Evolutionary conservation across 2,329 filamentous ascomycete genomes (phyloP).

Genomic region (Fusarium keratoplasticum): DNA sequence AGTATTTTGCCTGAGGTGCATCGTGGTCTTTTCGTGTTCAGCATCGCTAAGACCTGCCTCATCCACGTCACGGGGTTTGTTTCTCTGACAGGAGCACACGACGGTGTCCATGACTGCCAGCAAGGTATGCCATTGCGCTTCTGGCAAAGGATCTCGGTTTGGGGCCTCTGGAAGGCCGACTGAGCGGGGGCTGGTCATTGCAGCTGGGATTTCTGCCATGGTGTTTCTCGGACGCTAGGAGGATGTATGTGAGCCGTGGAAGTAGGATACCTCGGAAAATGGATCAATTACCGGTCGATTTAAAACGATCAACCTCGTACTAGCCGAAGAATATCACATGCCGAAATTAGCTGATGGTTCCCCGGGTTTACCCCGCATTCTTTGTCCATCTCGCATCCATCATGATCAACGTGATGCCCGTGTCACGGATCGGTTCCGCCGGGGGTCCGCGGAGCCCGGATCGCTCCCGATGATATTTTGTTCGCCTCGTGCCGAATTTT

Average conservation of each 20-base stretch:
- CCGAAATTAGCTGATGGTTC: neutral
- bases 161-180: neutral
- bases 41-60: neutral
- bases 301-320: neutral
- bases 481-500: too few species aligned
- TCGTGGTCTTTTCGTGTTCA: neutral
- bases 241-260: neutral
- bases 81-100: neutral
- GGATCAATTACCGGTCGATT: neutral
- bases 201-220: neutral
- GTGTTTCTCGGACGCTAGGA: neutral
- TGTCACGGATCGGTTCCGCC: neutral
- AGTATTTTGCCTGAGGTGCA: neutral
- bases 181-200: neutral
- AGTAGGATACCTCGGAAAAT: neutral
- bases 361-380: neutral
- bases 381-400: neutral
- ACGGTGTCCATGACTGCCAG: neutral
- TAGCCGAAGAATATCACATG: neutral
- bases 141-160: neutral
- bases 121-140: neutral
- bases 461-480: too few species aligned
- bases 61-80: neutral
- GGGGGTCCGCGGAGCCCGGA: neutral
- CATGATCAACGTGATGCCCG: neutral